Base-by-base conservation (phyloP, 148 eudicot species). In the Cornus controversa region DNA sequence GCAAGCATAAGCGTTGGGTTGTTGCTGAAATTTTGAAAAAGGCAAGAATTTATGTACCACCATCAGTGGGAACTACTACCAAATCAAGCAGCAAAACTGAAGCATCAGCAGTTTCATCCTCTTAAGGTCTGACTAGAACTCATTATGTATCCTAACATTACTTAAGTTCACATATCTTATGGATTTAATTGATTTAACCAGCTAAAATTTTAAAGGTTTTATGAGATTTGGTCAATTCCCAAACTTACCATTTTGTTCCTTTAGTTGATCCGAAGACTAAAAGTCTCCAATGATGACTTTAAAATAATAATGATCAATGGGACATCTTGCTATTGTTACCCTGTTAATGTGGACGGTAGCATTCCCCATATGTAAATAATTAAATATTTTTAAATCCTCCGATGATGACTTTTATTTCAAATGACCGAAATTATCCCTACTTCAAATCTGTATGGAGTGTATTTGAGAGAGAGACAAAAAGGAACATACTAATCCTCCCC, bases 1-100 rank as follows among this genome's bases (percentile, higher is more conserved):
- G 98, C 85, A 96, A 96, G 84, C 90, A 85, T 64, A 96, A 96
- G 88, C 74, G 79, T 69, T 96, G 98, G 98, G 69, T 85, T 24
- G 98, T 96, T 74, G 93, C 97, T 60, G 98, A 93, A 54, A 92
- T 96, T 85, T 80, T 96, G 76, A 96, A 93, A 87, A 96, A 86
- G 78, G 98, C 98, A 69, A 86, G 91, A 63, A 91, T 96, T 22
- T 96, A 91, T 71, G 82, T 70, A 34, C 90, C 99, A 27, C 91
- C 86, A 69, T 71, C 91, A 14, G 87, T 81, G 27, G 86, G 69
- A 25, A 78, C 72, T 54, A 58, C 47, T 20, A 54, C 82, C 60
- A 58, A 81, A 77, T 42, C 82, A 76, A 80, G 69, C 82, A 88
- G 50, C 81, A 80, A 66, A 36, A 72, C 81, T 45, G 82, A 66